Conservation (phyloP, 2,329 filamentous ascomycete species). For the Albifimbria verrucaria region DNA sequence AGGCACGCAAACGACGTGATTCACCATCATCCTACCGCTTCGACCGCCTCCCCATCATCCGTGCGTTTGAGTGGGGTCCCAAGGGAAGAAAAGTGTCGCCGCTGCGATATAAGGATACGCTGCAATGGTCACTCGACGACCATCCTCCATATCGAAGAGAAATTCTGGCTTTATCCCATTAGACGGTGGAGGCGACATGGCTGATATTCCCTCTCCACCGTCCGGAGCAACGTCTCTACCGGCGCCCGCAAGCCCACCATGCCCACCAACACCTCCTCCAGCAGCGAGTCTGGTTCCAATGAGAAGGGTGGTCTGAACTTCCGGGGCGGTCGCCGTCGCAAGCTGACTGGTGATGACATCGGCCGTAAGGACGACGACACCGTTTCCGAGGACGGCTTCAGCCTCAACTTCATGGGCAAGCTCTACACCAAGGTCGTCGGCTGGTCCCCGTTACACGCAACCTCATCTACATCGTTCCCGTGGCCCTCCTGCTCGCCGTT, state of each 20-base stretch:
- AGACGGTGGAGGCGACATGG: conserved; percentile 31
- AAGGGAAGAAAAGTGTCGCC: conserved; percentile 9
- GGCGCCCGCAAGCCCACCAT: conserved; percentile 49
- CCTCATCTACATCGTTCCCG: conserved; percentile 63
- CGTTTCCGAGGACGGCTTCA: conserved; percentile 49
- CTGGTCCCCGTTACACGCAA: conserved; percentile 64
- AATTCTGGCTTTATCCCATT: conserved; percentile 45
- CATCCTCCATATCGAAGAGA: conserved; percentile 33
- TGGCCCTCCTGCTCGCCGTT: conserved; percentile 58
- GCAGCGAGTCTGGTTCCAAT: conserved; percentile 29
- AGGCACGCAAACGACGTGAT: conserved; percentile 11
- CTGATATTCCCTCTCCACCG: conserved; percentile 53
- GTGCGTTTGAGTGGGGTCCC: conserved; percentile 18
- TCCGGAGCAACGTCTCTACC: conserved; percentile 53
- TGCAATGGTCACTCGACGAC: conserved; percentile 23
- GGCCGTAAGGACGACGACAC: conserved; percentile 38
- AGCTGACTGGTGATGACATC: conserved; percentile 35
- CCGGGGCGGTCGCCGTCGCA: conserved; percentile 46
- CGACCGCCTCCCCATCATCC: conserved; percentile 5
- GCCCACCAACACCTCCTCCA: conserved; percentile 29
- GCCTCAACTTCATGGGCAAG: conserved; percentile 62
- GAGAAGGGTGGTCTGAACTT: conserved; percentile 43
- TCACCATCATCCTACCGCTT: conserved; percentile 7
- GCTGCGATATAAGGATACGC: not conserved
- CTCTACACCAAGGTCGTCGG: conserved; percentile 62